Evolutionary conservation across 2,329 filamentous ascomycete species (phyloP).

Genomic region (Ascomycota sp.): DNA sequence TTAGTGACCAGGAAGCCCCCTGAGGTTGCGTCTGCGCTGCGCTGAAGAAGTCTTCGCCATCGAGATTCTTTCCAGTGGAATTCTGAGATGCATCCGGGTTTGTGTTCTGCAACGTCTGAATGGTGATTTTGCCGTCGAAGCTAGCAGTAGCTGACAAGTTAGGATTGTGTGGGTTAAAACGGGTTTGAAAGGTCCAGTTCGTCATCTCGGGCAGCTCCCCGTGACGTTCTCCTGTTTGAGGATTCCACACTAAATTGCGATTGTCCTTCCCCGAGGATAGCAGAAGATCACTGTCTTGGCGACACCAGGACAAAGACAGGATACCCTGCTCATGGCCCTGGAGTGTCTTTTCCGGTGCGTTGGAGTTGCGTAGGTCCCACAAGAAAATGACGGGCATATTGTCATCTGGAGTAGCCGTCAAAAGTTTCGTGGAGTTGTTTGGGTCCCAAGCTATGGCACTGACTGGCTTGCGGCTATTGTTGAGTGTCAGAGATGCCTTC

Average conservation of each 20-base stretch:
- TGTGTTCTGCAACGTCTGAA: slow-evolving; percentile 89
- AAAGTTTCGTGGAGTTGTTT: slow-evolving; percentile 78
- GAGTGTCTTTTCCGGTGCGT: slow-evolving; percentile 74
- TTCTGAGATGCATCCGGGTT: slow-evolving; percentile 54
- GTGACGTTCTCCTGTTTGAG: slow-evolving; percentile 67
- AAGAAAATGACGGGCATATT: slow-evolving; percentile 71
- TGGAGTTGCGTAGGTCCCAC: slow-evolving; percentile 92
- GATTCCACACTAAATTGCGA: slow-evolving; percentile 87
- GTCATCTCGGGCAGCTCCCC: slow-evolving; percentile 93
- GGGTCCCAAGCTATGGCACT: slow-evolving; percentile 96
- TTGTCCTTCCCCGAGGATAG: slow-evolving; percentile 96
- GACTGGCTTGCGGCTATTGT: slow-evolving; percentile 85
- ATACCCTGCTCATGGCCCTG: slow-evolving; percentile 90
- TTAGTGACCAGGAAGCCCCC: slow-evolving; percentile 69
- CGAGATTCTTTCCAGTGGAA: slow-evolving; percentile 46
- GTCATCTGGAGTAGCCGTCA: slow-evolving; percentile 82
- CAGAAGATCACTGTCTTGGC: slow-evolving; percentile 71
- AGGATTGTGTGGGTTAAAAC: slow-evolving; percentile 86
- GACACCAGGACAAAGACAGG: slow-evolving; percentile 86
- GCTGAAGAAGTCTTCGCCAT: slow-evolving; percentile 92
- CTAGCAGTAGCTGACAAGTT: slow-evolving; percentile 85
- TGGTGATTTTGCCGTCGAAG: slow-evolving; percentile 86
- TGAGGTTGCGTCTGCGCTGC: slow-evolving; percentile 85
- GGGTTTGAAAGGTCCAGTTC: slow-evolving; percentile 97
- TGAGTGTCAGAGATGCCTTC: slow-evolving; percentile 89